Evolutionary conservation across 257 asterid species (phyloP), one percentile per base, ranked within the genome.

Genomic region (Cordia subcordata): DNA sequence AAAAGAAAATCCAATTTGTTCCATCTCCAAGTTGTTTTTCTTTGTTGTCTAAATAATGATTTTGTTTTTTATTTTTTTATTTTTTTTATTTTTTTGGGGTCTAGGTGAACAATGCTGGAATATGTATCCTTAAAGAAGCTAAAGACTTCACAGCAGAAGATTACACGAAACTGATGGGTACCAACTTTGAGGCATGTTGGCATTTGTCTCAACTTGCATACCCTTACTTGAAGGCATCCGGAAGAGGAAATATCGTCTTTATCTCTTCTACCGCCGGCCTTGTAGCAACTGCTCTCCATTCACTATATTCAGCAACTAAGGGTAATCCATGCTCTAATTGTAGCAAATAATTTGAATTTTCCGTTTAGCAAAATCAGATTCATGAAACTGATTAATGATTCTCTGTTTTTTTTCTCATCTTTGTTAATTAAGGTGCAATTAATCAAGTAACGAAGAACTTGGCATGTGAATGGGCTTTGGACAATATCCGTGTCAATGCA

Each of bases 141-240:
- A 40, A 11, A 39, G 82, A 80, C 0, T 40, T 60, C 59, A 63
- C 64, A 8, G 72, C 74, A 32, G 70, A 80, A 40, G 85, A 81
- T 49, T 76, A 73, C 42, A 32, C 68, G 20, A 64, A 33, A 4
- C 56, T 73, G 0, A 78, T 82, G 58, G 72, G 65, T 8, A 73
- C 79, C 17, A 82, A 78, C 35, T 46, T 82, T 61, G 81, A 76
- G 68, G 65, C 88, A 8, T 66, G 69, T 40, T 68, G 47, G 40
- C 81, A 82, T 50, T 66, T 78, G 15, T 75, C 68, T 51, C 88
- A 82, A 68, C 64, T 76, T 54, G 85, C 85, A 21, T 38, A 82
- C 35, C 82, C 81, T 12, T 32, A 78, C 55, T 63, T 79, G 20
- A 81, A 76, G 37, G 74, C 72, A 42, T 78, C 88, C 0, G 67